Evolutionary conservation across 2,329 filamentous ascomycete species (phyloP), one percentile per base, ranked within the genome.

Genomic region (Talaromyces marneffei): DNA sequence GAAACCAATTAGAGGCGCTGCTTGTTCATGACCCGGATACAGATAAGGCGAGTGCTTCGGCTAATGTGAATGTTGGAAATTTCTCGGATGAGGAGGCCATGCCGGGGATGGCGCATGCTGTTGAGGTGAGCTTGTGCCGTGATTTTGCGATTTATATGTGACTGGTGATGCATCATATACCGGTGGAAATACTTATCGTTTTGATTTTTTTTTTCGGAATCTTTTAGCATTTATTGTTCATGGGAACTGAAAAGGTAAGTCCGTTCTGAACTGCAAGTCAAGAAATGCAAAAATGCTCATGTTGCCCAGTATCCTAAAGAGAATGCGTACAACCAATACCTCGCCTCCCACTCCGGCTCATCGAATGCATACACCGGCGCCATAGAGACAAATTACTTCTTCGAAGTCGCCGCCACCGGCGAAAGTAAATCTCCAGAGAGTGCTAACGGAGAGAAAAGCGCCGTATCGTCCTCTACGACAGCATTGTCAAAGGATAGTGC

Each of bases 381-480:
- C 4, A 96, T 91, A 1, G 95, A 93, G 57, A 99, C 94, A 65
- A 97, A 97, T 78, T 99, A 96, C 79, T 97, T 90, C 77, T 99
- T 99, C 73, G 94, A 99, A 71, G 87, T 97, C 62, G 91, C 90
- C 20, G 91, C 92, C 33, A 91, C 91, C 57, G 84, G 88, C 12
- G 79, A 79, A 50, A 73, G 77, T 2, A 65, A 65, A 71, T 77
- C 67, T 31, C 66, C 39, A 68, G 33, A 69, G 63, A 37, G 70
- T 70, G 12, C 69, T 66, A 16, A 66, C 67, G 57, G 69, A 70
- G 67, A 66, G n/a, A 31, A 40, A 23, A 37, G 33, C 33, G 65
- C 67, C 25, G 63, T 62, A 31, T 67, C 65, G 3, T 67, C 66
- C 7, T 59, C 65, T 55, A 50, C 53, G 14, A 42, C 57, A 23